phyloP scores from a whole-genome alignment of 2,329 filamentous ascomycete genomes.

The Colletotrichum musicola region DNA sequence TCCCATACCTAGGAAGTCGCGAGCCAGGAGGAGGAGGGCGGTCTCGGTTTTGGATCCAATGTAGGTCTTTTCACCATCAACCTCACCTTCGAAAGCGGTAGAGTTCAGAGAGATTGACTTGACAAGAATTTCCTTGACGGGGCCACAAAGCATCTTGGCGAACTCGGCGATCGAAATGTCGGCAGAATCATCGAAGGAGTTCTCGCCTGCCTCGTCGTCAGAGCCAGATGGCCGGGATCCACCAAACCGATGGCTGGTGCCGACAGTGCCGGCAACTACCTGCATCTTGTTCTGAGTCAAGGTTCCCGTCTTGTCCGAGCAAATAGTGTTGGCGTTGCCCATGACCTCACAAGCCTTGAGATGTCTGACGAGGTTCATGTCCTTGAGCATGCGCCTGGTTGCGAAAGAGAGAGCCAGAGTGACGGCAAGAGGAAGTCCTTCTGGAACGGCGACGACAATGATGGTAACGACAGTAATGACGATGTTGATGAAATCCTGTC shows the following conservation, averaged over 20 bases:
- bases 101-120: conserved; percentile 76
- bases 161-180: conserved; percentile 62
- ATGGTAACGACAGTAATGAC: conserved; percentile 85
- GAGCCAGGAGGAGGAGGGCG: conserved; percentile 77
- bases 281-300: conserved; percentile 78
- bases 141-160: conserved; percentile 57
- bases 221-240: conserved; percentile 48
- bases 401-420: conserved; percentile 82
- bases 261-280: conserved; percentile 71
- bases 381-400: conserved; percentile 81
- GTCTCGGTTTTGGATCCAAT: conserved; percentile 85
- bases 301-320: conserved; percentile 77
- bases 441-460: conserved; percentile 83
- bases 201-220: conserved; percentile 41
- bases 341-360: conserved; percentile 85
- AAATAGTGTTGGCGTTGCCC: conserved; percentile 81
- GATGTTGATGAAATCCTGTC: conserved; percentile 81
- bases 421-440: conserved; percentile 82
- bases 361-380: conserved; percentile 82
- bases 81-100: conserved; percentile 81
- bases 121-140: conserved; percentile 65
- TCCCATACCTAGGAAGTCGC: conserved; percentile 75
- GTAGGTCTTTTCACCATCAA: conserved; percentile 74
- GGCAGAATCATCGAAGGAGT: conserved; percentile 46
- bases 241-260: conserved; percentile 68